Base-by-base conservation (phyloP, 2,329 filamentous ascomycete species). In the Didymella sp. region DNA sequence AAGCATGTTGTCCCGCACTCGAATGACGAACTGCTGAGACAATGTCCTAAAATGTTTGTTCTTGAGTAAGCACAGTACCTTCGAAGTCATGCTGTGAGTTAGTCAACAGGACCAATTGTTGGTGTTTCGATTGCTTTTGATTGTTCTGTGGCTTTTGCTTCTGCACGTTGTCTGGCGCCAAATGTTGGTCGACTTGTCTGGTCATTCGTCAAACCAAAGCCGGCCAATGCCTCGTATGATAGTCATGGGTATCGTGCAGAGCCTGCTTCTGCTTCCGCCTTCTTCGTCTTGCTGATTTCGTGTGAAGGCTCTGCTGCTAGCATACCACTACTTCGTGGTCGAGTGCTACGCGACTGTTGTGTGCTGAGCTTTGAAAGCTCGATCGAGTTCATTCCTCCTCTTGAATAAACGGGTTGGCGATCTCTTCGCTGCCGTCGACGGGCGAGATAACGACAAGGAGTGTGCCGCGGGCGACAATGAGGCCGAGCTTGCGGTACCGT, bases 381-480 rank as follows among this genome's bases (percentile, higher is more conserved):
- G 17, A 28, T 12, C 12, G 4, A 17, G 12, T 33, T 70, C 70
- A 71, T 44, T 72, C 70, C 44, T 92, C 89, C 22, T 84, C 82
- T 71, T 91, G 87, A 50, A 90, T 81, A 73, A 98, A 99, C 0
- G 95, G 95, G 76, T 99, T 99, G 69, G 90, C 86, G 70, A 99
- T 99, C 78, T 94, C 89, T 79, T 98, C 93, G 79, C 92, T 97
- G 53, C 95, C 95, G 73, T 98, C 93, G 49, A 95, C 85, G 4
- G 95, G 95, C 61, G 91, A 95, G 73, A 99, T 91, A 60, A 96
- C 85, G 35, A 97, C 94, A 52, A 99, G 87, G 43, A 99, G 82
- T 7, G 95, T 98, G 59, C 95, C 95, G 64, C 95, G 87, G 37
- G 92, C 94, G 49, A 89, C 95, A 19, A 96, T 88, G 45, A 97